Evolutionary conservation across 352 stramenopile species (phyloP), one percentile per base, ranked within the genome.

Genomic region (Aphanomyces stellatus): DNA sequence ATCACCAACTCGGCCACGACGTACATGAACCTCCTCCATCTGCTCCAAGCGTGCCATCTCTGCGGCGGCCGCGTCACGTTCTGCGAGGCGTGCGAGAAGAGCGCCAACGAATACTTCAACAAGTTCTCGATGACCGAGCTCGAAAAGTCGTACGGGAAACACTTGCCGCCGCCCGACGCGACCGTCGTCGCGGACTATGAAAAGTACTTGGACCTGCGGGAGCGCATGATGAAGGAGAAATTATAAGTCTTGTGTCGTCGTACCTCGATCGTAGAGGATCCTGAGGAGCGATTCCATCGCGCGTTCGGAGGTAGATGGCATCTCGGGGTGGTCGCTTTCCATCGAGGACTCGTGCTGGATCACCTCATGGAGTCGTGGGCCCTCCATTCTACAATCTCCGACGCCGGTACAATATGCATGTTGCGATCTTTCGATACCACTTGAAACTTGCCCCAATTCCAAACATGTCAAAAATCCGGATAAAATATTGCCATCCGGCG

Each of bases 51-150:
- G 11, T 90, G 82, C 57, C 71, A 62, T 24, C 61, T 74, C n/a
- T 91, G 82, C 67, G 77, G 74, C 51, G 73, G 74, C 27, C 82
- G 82, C 53, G 62, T 79, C 35, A 73, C 73, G 4, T 89, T 88
- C 74, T 91, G 82, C 30, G 11, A 53, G 17, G 40, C 69, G 2
- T 91, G 82, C 65, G 69, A 74, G 2, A 67, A 71, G 24, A 79
- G 76, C 25, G 74, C 80, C 19, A 76, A 72, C 70, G 82, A 88
- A 62, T 91, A 85, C 72, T 89, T 89, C 51, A 74, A 69, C 4
- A 78, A 77, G 4, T 85, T 83, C 70, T 76, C 80, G 6, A 69
- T 67, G 13, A 6, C 72, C 0, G 82, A 91, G 69, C 71, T 91
- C 35, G 71, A 80, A 28, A 64, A 71, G 22, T 68, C 87, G 25